Conservation (phyloP, 2,329 filamentous ascomycete genomes). For the Ascochyta fabae region DNA sequence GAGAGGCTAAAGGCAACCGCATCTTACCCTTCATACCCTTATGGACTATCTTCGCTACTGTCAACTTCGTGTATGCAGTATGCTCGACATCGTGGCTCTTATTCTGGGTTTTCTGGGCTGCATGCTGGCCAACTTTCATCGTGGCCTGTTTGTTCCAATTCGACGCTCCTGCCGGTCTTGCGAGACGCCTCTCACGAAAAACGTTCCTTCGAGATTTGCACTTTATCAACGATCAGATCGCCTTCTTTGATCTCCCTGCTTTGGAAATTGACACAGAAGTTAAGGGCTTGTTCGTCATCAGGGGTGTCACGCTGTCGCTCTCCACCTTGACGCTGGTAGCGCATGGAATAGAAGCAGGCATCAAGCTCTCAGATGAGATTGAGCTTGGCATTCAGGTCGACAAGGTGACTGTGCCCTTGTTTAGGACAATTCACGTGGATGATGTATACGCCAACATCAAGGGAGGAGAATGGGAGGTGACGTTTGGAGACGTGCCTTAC, state of each 20-base stretch:
- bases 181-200: constrained; percentile 45
- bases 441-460: constrained; percentile 63
- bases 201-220: constrained; percentile 53
- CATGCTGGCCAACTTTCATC: constrained; percentile 53
- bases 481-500: constrained; percentile 48
- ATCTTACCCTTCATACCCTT: constrained; percentile 55
- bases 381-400: constrained; percentile 61
- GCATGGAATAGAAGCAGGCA: constrained; percentile 61
- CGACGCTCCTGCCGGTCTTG: constrained; percentile 46
- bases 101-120: constrained; percentile 51
- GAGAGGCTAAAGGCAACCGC: constrained; percentile 46
- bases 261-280: constrained; percentile 63
- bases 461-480: constrained; percentile 59
- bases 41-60: constrained; percentile 55
- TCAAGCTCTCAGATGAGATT: constrained; percentile 60
- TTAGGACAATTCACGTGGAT: constrained; percentile 58
- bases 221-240: constrained; percentile 60
- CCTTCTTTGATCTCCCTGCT: constrained; percentile 58
- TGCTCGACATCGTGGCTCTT: constrained; percentile 61
- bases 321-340: constrained; percentile 58
- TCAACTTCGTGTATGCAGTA: constrained; percentile 57
- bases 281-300: constrained; percentile 59
- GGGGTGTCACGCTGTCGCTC: constrained; percentile 60
- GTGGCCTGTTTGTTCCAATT: constrained; percentile 58
- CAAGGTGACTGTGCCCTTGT: constrained; percentile 56